These are phyloP conservation scores for Tylopilus sp. DNA, from an alignment of 1,284 basidiomycete genomes.

Conservation along the genomic window DNA sequence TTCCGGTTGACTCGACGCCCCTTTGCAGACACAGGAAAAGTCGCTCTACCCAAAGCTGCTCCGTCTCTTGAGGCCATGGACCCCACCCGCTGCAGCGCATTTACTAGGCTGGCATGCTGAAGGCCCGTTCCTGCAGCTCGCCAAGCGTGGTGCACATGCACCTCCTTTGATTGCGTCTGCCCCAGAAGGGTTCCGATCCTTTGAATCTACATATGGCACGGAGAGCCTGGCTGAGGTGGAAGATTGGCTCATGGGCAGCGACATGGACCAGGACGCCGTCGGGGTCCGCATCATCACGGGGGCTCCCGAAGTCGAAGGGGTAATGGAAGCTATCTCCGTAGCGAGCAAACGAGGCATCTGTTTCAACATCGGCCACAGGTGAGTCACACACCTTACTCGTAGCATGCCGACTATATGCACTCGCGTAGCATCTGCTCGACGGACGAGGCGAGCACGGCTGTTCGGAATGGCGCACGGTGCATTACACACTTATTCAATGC, in stretches of 20 bases:
- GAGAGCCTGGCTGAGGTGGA: conserved; percentile 70
- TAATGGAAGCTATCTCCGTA: conserved; percentile 74
- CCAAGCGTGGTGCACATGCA: conserved; percentile 86
- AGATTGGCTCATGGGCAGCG: conserved; percentile 70
- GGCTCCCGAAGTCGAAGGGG: conserved; percentile 88
- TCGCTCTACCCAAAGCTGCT: conserved; percentile 77
- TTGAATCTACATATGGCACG: conserved; percentile 81
- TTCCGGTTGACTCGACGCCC: background rate
- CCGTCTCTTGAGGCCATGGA: conserved; percentile 70
- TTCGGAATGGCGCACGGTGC: conserved; percentile 78
- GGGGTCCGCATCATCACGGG: conserved; percentile 88
- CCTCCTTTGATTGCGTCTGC: conserved; percentile 77
- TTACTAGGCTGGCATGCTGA: conserved; percentile 91
- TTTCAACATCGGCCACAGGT: conserved; percentile 92
- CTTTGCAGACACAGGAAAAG: conserved; percentile 75
- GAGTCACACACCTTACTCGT: conserved; percentile 19
- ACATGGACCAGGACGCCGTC: conserved; percentile 46
- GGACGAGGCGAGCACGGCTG: conserved; percentile 74
- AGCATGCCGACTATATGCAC: background rate
- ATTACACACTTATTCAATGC: conserved; percentile 96
- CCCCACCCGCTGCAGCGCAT: conserved; percentile 70
- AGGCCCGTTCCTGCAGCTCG: conserved; percentile 86
- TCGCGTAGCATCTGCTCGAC: conserved; percentile 68
- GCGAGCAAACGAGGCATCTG: conserved; percentile 76
- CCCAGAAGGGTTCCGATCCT: conserved; percentile 66